Evolutionary conservation across 306 rosid species (phyloP), one percentile per base, ranked within the genome.

Genomic region (Sophora flavescens): DNA sequence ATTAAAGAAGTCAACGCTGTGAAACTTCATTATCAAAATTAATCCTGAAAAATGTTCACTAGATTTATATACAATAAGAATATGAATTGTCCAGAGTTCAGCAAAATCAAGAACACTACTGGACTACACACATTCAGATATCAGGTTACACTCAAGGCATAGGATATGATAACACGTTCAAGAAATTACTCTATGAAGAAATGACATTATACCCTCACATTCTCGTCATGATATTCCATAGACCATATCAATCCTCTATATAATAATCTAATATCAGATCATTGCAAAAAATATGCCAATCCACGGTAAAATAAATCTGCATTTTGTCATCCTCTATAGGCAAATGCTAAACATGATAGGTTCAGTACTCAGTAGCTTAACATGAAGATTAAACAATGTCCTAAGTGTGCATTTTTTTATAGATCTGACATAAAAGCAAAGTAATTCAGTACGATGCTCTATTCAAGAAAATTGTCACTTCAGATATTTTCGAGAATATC

Each of bases 1-100:
- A 77, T 58, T 81, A 28, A 65, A 72, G 53, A 70, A 59, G 69
- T 80, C 80, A 89, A 57, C 33, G 45, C 3, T 52, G 18, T 38
- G 35, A 70, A 42, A 38, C 51, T 70, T 70, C 48, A 10, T 10
- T 0, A 16, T 58, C 63, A 63, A 50, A 72, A 70, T 1, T 47
- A 42, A 45, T 77, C 52, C 64, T 45, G 42, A 71, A 70, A 68
- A 68, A 41, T n/a, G 14, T n/a, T 60, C 26, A 61, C 59, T 64
- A 45, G 28, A 76, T 59, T 62, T 14, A 30, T 12, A 39, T 5
- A 15, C 35, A 47, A 54, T 6, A 63, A 58, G 33, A 14, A 64
- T 64, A 63, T 39, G 26, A 15, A 64, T 64, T 63, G 54, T 71
- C 60, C 57, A 15, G 42, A 56, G 50, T 41, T 4, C 53, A 73